Evolutionary conservation across 2,329 filamentous ascomycete genomes (phyloP).

Genomic region (Talaromyces sp.): DNA sequence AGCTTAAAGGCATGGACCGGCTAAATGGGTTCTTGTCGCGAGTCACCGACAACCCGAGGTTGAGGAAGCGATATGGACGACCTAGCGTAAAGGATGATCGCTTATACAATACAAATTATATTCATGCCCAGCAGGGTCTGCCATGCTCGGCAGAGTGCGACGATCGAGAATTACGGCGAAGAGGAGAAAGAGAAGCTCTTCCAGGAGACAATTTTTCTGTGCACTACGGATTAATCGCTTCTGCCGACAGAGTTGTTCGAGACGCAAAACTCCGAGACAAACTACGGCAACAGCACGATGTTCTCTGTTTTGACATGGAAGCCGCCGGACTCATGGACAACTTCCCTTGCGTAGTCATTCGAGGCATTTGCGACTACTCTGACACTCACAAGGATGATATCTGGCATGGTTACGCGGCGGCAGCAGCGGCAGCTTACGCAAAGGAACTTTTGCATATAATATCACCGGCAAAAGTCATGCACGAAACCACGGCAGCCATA

Average conservation of each 20-base stretch:
- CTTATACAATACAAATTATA: background rate
- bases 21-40: background rate
- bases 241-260: background rate
- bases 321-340: background rate
- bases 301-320: constrained; percentile 1
- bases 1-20: background rate
- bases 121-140: background rate
- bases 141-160: background rate
- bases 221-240: constrained; percentile 2
- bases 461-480: background rate
- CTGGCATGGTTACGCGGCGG: background rate
- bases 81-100: background rate
- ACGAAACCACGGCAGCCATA: constrained; percentile 1
- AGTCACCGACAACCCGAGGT: background rate
- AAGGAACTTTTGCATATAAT: background rate
- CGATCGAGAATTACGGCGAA: background rate
- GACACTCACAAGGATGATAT: background rate
- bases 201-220: background rate
- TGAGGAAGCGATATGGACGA: background rate
- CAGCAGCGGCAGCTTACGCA: background rate
- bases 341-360: constrained; percentile 2
- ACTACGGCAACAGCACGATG: background rate
- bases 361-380: background rate
- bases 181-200: background rate
- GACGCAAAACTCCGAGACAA: background rate